These are phyloP conservation scores for Solanum tarijense DNA, from an alignment of 257 asterid species.

Conservation along the genomic window DNA sequence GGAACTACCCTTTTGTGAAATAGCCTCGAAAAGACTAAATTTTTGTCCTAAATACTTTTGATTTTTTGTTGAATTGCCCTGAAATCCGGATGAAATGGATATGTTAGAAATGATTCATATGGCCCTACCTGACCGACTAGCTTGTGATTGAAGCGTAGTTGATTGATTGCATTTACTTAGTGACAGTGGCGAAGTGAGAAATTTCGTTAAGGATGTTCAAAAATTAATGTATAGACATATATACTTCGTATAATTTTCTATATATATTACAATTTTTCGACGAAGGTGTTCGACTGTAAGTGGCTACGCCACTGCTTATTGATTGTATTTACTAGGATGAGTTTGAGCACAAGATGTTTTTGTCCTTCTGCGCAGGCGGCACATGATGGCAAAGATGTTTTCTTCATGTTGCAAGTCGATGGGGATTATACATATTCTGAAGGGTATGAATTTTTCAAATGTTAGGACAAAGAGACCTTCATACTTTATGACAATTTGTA, in stretches of 20 bases:
- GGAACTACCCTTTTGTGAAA: not conserved
- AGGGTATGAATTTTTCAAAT: slow-evolving; percentile 26
- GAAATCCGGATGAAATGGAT: not conserved
- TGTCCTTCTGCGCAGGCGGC: slow-evolving; percentile 24
- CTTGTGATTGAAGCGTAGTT: not conserved
- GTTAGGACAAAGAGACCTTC: not conserved
- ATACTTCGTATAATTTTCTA: not conserved
- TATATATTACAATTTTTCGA: no score
- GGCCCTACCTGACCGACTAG: not conserved
- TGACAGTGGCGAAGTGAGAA: not conserved
- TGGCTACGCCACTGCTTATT: not conserved
- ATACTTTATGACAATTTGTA: not conserved
- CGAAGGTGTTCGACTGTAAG: not conserved
- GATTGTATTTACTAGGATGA: not conserved
- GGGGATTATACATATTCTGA: slow-evolving; percentile 46
- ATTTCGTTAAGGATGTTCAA: not conserved
- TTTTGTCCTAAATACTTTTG: not conserved
- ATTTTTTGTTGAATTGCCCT: not conserved
- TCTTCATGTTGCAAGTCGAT: slow-evolving; percentile 47
- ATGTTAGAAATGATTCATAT: not conserved
- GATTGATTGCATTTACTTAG: not conserved
- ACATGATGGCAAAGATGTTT: slow-evolving; percentile 55
- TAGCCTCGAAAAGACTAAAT: not conserved
- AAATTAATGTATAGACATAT: not conserved
- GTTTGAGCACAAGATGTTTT: not conserved